Evolutionary conservation across 768 basidiomycete species (phyloP).

Genomic region (Clitopilus hobsonii): DNA sequence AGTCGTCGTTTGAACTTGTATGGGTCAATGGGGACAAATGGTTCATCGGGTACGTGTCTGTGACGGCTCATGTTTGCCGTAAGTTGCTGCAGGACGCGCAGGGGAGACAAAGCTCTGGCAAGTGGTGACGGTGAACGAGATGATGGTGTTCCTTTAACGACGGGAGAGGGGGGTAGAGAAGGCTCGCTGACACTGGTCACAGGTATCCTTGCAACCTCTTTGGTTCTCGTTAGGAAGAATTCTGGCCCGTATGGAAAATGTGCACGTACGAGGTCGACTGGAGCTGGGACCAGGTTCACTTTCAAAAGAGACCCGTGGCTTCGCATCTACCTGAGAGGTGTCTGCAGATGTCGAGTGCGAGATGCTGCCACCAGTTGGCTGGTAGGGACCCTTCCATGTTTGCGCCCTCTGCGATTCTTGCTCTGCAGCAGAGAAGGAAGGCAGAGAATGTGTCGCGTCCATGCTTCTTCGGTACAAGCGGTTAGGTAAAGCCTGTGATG

Average conservation of each 20-base stretch:
- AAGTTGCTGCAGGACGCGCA: slow-evolving; percentile 54
- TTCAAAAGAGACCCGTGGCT: slow-evolving; percentile 53
- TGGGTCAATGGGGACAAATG: slow-evolving; percentile 54
- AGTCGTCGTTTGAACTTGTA: slow-evolving; percentile 29
- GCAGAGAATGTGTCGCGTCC: slow-evolving; percentile 37
- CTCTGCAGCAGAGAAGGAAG: slow-evolving; percentile 30
- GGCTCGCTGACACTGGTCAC: slow-evolving; percentile 29
- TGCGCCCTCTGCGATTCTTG: slow-evolving; percentile 18
- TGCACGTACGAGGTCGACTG: not conserved
- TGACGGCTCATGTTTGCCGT: slow-evolving; percentile 42
- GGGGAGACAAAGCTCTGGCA: slow-evolving; percentile 54
- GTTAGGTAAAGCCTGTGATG: slow-evolving; percentile 21
- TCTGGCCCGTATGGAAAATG: not conserved
- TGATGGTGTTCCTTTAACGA: slow-evolving; percentile 14
- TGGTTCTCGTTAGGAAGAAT: not conserved
- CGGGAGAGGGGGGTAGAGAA: slow-evolving; percentile 25
- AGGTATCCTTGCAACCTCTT: slow-evolving; percentile 5
- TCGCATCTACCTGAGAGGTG: slow-evolving; percentile 37
- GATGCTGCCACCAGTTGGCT: slow-evolving; percentile 11
- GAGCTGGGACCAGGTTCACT: slow-evolving; percentile 30
- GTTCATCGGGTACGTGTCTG: slow-evolving; percentile 41
- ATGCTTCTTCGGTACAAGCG: slow-evolving; percentile 32
- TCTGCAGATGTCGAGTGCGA: slow-evolving; percentile 26
- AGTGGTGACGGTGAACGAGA: slow-evolving; percentile 49
- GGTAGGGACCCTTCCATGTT: slow-evolving; percentile 14